phyloP scores from a whole-genome alignment of 2,329 filamentous ascomycete species.

The Cladophialophora psammophila region DNA sequence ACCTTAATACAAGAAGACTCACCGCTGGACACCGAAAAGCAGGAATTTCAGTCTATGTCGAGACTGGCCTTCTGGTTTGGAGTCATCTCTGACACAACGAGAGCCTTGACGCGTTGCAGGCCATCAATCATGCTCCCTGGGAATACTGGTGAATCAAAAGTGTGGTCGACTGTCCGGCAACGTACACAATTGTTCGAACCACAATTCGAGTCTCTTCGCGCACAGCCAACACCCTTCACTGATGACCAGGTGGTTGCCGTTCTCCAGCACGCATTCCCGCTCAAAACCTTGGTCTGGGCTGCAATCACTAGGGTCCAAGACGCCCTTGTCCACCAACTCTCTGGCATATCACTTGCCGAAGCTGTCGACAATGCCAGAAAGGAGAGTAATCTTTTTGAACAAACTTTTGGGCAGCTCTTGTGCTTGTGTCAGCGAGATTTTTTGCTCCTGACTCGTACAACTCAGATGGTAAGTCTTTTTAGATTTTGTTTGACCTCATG shows the following conservation, averaged over 20 bases:
- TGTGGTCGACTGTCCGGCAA: conserved; percentile 9
- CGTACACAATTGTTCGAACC: conserved; percentile 11
- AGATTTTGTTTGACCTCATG: not conserved
- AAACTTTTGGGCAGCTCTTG: conserved; percentile 12
- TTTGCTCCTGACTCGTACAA: conserved; percentile 7
- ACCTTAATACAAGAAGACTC: not conserved
- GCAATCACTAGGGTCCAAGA: conserved; percentile 18
- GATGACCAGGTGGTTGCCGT: conserved; percentile 13
- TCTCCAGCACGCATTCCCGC: conserved; percentile 10
- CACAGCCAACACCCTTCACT: conserved; percentile 3
- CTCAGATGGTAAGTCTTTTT: conserved; percentile 18
- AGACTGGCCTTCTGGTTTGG: conserved; percentile 13
- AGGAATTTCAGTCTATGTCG: conserved; percentile 7
- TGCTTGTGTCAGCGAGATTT: conserved; percentile 16
- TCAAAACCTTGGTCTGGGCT: conserved; percentile 17
- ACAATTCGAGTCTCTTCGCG: not conserved
- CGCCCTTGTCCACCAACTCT: conserved; percentile 18
- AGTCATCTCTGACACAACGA: conserved; percentile 16
- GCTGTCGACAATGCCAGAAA: conserved; percentile 17
- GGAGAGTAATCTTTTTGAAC: conserved; percentile 13
- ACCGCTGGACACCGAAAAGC: not conserved
- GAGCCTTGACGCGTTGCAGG: conserved; percentile 8
- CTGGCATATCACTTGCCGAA: conserved; percentile 11
- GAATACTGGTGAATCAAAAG: conserved; percentile 2
- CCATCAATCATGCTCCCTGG: conserved; percentile 15